Percentiles rank a stretch among this genome's conserved stretches.
phyloP scores from a whole-genome alignment of 2,329 filamentous ascomycete genomes.

The Aspergillus piperis region DNA sequence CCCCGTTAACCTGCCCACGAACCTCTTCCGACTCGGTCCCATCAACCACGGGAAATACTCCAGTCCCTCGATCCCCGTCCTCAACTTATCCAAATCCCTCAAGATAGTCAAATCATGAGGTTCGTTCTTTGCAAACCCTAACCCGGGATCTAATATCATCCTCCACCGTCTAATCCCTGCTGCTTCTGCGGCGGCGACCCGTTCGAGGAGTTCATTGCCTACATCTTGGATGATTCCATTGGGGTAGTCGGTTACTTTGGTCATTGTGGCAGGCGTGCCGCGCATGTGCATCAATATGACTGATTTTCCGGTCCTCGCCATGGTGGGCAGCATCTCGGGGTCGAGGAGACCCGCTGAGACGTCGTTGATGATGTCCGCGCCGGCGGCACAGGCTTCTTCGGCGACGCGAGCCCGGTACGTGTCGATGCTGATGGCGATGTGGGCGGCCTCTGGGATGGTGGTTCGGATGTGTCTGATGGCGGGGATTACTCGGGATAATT shows the following conservation, averaged over 20 bases:
- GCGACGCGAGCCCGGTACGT: conserved; percentile 89
- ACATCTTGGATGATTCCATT: conserved; percentile 67
- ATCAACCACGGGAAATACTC: conserved; percentile 82
- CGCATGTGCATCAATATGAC: conserved; percentile 93
- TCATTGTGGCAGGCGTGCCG: conserved; percentile 83
- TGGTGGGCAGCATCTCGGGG: conserved; percentile 75
- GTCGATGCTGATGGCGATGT: conserved; percentile 81
- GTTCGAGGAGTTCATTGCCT: conserved; percentile 65
- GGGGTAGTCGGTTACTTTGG: conserved; percentile 66
- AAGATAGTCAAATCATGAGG: conserved; percentile 82
- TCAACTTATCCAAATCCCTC: conserved; percentile 64
- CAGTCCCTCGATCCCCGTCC: conserved; percentile 38
- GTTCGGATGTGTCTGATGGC: conserved; percentile 71
- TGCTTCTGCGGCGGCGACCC: conserved; percentile 72
- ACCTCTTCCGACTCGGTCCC: conserved; percentile 84
- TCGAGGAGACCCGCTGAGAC: conserved; percentile 82
- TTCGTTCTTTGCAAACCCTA: conserved; percentile 87
- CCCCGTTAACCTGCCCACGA: conserved; percentile 80
- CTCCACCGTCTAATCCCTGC: conserved; percentile 90
- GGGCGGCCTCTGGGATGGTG: conserved; percentile 60
- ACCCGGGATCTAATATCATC: conserved; percentile 88
- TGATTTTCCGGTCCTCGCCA: conserved; percentile 75
- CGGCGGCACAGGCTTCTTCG: conserved; percentile 70
- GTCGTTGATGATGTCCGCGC: conserved; percentile 93
- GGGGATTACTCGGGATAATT: conserved; percentile 75